Evolutionary conservation across 2,329 filamentous ascomycete genomes (phyloP), one percentile per base, ranked within the genome.

Genomic region (Biscogniauxia mediterranea): DNA sequence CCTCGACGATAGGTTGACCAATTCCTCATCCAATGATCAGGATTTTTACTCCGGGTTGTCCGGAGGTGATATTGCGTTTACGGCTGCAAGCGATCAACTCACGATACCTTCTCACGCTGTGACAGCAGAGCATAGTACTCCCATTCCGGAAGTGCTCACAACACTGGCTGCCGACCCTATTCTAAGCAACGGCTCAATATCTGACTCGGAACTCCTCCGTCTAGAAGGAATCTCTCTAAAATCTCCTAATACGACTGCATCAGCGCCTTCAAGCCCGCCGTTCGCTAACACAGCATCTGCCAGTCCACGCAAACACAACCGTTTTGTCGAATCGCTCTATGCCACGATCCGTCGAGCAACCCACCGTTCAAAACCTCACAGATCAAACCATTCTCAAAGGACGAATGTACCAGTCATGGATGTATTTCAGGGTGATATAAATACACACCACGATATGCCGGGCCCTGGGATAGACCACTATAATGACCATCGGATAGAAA

Each of bases 151-250:
- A 11, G 57, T 65, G 54, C 55, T 69, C 20, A 53, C 65, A 53
- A 59, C 62, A 58, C 55, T 69, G 19, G 54, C 63, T 5, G 57
- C 54, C 52, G 70, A 74, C 15, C 69, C 72, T 26, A 54, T 74
- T 56, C 61, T 74, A 13, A 72, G 72, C 49, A 72, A 72, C 15
- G 76, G 71, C 23, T 79, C 78, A 60, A 78, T 82, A 70, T 81
- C 80, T 3, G 79, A 82, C 63, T 78, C 78, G 46, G 80, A 81
- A 65, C 72, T 82, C n/a, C 74, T 80, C 8, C 73, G 76, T 28
- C 73, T 82, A 2, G 79, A 81, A 64, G 77, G 77, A n/a, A 81
- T 82, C 64, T 79, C 78, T n/a, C 66, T 81, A 25, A 75, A 76
- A 46, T 73, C 72, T 17, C 70, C 69, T 17, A 66, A 61, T 53